Conservation (phyloP, 2,329 filamentous ascomycete genomes). For the Epichloe sylvatica region DNA sequence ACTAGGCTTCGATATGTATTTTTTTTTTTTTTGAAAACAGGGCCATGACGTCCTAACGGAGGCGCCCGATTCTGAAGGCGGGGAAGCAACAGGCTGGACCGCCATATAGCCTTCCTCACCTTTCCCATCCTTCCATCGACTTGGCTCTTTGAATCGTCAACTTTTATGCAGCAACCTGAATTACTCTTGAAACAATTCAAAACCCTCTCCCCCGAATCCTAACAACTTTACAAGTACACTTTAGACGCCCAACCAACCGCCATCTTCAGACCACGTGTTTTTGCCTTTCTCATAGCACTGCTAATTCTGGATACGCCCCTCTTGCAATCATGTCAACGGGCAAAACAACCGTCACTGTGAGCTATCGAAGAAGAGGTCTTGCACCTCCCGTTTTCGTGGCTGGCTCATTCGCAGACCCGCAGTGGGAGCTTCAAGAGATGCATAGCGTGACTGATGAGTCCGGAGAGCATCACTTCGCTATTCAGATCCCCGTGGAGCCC, state of each 20-base stretch:
- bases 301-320: background rate
- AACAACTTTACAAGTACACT: too few species aligned
- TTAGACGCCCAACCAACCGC: too few species aligned
- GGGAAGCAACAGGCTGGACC: too few species aligned
- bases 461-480: constrained; percentile 44
- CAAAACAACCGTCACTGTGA: constrained; percentile 38
- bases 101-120: background rate
- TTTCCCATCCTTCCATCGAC: background rate
- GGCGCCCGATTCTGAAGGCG: background rate
- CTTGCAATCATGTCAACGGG: constrained; percentile 8
- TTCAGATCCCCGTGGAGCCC: constrained; percentile 38
- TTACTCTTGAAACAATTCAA: too few species aligned
- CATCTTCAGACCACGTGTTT: too few species aligned
- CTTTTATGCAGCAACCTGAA: background rate
- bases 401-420: constrained; percentile 51
- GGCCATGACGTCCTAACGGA: background rate
- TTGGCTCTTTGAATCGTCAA: background rate
- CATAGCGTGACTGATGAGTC: constrained; percentile 32
- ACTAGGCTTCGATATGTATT: too few species aligned
- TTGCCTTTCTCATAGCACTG: background rate
- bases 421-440: constrained; percentile 59
- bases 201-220: too few species aligned
- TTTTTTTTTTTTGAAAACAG: too few species aligned
- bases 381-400: constrained; percentile 57
- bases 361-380: constrained; percentile 44